Evolutionary conservation across 257 asterid genomes (phyloP), one percentile per base, ranked within the genome.

Genomic region (Salvia rosmarinus): DNA sequence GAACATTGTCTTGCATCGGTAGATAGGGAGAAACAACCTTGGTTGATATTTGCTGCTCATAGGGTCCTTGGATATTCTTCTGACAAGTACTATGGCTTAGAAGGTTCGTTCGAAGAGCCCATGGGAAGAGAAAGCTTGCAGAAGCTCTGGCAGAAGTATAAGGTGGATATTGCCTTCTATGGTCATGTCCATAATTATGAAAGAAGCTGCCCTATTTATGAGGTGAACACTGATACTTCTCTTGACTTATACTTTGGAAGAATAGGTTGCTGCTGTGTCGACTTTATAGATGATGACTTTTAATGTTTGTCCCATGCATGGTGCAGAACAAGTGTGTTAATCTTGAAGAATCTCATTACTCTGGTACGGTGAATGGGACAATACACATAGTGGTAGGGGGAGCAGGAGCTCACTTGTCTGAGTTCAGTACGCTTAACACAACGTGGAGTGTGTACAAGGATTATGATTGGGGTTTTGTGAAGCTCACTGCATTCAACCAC

Each of bases 161-260:
- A 83, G 75, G 90, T 85, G 43, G 90, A 85, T 67, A 83, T 85
- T 46, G 90, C 86, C 0, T 81, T 83, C 73, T 85, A 75, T 6
- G 90, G 88, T 3, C 88, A 83, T 32, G 88, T 83, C 28, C 90
- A 85, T 57, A 85, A 85, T 59, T 85, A 85, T 8, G 90, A 85
- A 67, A 77, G 90, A 43, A 77, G 47, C 46, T 85, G 90, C 73
- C 90, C 90, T 1, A 75, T 85, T n/a, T 85, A 85, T 85, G 67
- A 52, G 32, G 59, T 39, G 44, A n/a, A n/a, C n/a, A n/a, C n/a
- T n/a, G n/a, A n/a, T n/a, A n/a, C n/a, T n/a, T n/a, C n/a, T n/a
- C n/a, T n/a, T n/a, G n/a, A n/a, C n/a, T n/a, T n/a, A n/a, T n/a
- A n/a, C n/a, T n/a, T n/a, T n/a, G n/a, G n/a, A n/a, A n/a, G n/a